Evolutionary conservation across 768 basidiomycete genomes (phyloP).

Genomic region (Basidioascus undulatus): DNA sequence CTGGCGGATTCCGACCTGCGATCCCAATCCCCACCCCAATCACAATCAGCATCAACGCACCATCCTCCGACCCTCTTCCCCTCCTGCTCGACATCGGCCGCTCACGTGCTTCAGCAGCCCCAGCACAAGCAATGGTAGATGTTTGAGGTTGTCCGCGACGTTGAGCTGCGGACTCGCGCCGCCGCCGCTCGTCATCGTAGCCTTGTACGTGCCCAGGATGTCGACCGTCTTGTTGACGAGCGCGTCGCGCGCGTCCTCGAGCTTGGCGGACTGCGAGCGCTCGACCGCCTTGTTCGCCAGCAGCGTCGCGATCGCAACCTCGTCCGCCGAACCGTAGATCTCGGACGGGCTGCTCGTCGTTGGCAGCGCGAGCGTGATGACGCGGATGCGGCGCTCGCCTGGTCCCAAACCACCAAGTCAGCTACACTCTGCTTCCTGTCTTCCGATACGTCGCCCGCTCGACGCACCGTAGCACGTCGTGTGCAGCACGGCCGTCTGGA

Average conservation of each 20-base stretch:
- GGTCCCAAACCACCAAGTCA: not conserved
- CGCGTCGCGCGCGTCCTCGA: constrained; percentile 76
- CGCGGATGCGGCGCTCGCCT: constrained; percentile 73
- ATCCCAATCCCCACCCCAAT: not conserved
- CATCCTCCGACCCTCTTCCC: not conserved
- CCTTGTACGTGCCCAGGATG: constrained; percentile 69
- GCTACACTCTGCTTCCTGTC: not conserved
- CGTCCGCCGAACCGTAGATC: constrained; percentile 71
- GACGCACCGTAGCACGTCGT: constrained; percentile 63
- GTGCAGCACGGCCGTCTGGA: constrained; percentile 85
- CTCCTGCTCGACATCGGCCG: constrained; percentile 1
- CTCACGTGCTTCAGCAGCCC: constrained; percentile 81
- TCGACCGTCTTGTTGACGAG: constrained; percentile 62
- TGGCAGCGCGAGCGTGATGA: constrained; percentile 65
- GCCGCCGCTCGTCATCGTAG: constrained; percentile 82
- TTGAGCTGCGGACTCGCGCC: constrained; percentile 87
- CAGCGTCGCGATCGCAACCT: constrained; percentile 58
- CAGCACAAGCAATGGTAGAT: constrained; percentile 71
- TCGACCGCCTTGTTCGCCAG: constrained; percentile 86
- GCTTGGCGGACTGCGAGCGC: constrained; percentile 52
- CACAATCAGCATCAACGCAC: not conserved
- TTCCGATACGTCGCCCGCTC: too few relatives aligned
- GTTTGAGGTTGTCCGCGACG: constrained; percentile 77
- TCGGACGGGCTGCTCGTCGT: constrained; percentile 73
- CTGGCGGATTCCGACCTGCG: constrained; percentile 73